Evolutionary conservation across 192 early-diverging fungal genomes (phyloP), one percentile per base, ranked within the genome.

Genomic region (Coemansia sp.): DNA sequence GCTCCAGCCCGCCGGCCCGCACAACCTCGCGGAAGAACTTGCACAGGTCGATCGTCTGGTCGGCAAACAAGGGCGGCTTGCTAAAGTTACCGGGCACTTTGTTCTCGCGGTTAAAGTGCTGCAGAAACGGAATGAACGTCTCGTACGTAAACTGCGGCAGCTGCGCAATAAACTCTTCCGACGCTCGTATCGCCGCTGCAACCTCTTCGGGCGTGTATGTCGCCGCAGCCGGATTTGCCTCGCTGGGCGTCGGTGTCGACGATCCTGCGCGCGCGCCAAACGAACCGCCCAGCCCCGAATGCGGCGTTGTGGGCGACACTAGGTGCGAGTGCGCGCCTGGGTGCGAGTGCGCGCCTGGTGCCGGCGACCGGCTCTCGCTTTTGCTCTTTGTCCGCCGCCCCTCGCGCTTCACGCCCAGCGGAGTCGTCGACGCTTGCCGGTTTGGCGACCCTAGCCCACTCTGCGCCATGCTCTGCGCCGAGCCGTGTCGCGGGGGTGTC

Each of bases 21-120:
- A 76, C 55, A 9, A 76, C 72, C 46, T 76, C 72, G 40, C 61
- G 64, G 35, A 76, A 76, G 24, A 76, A 65, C 27, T 58, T 51
- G 50, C 69, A 69, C 39, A 76, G 24, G 26, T 67, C 64, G 23
- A 76, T 65, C 6, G 23, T 25, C 34, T 36, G 55, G 49, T 76
- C 72, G 35, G 25, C 61, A 44, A 69, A 68, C 29, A 65, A 36
- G 15, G 72, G 72, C 45, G 61, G 55, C 49, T 69, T 67, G 43
- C 34, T 18, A 46, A 68, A 64, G 53, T 64, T 69, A 8, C 66
- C 65, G 23, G 56, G 39, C 13, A 64, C 48, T 46, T 57, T 55
- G 50, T 69, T 59, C 26, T 68, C 65, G 29, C 59, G 63, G 28
- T 64, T 61, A 36, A 76, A 76, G 48, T 36, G 47, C 41, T 69